phyloP scores from a whole-genome alignment of 768 basidiomycete species.

The Tubosaeta brunneosetosa region DNA sequence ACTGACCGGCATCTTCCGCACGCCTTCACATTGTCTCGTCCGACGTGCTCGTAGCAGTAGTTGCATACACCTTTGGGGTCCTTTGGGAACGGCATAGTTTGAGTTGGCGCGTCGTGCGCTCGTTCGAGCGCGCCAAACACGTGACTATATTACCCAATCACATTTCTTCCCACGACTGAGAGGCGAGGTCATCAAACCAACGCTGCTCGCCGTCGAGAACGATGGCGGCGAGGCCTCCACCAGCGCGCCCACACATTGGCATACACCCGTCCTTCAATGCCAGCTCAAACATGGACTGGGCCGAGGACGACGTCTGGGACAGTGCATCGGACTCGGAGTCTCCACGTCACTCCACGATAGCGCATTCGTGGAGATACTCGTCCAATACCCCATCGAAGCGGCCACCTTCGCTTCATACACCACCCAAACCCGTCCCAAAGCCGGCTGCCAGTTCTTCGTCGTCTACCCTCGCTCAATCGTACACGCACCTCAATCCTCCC shows the following conservation, averaged over 20 bases:
- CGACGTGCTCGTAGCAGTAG: constrained; percentile 20
- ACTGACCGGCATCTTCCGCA: constrained; percentile 24
- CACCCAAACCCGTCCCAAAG: constrained; percentile 55
- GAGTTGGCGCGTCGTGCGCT: background rate
- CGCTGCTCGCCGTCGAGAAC: constrained; percentile 20
- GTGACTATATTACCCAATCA: background rate
- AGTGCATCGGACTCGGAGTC: constrained; percentile 76
- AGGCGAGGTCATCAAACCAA: background rate
- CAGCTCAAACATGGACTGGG: constrained; percentile 58
- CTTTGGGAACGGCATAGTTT: background rate
- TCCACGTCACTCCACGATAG: constrained; percentile 49
- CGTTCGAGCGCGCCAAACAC: background rate
- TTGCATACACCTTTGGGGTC: constrained; percentile 25
- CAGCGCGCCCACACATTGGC: constrained; percentile 69
- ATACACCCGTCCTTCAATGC: constrained; percentile 47
- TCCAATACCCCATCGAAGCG: constrained; percentile 20
- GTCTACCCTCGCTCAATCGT: constrained; percentile 71
- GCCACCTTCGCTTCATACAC: constrained; percentile 32
- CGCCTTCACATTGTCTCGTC: constrained; percentile 23
- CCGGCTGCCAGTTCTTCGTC: constrained; percentile 48
- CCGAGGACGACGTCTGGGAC: constrained; percentile 87
- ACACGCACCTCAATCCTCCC: constrained; percentile 73
- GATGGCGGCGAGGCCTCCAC: constrained; percentile 60
- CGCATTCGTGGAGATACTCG: constrained; percentile 41
- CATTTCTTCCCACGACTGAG: constrained; percentile 7